These are phyloP conservation scores for Yamadazyma diddensiae DNA, from an alignment of 1,139 yeast genomes.

Conservation along the genomic window DNA sequence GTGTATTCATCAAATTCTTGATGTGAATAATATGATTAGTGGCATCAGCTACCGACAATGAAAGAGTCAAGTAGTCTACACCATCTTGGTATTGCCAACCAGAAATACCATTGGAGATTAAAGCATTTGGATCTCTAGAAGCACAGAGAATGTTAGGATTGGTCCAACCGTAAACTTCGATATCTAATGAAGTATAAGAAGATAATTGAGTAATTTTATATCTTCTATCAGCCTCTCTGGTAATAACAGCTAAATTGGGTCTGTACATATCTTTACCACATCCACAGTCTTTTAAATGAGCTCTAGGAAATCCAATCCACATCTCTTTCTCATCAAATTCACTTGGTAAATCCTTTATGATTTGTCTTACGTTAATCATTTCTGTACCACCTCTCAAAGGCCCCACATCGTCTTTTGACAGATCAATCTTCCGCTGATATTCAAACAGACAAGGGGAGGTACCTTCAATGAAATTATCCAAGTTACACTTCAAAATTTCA, in stretches of 20 bases:
- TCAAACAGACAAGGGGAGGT: slow-evolving; percentile 29
- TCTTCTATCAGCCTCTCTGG: slow-evolving; percentile 18
- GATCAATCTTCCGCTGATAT: slow-evolving; percentile 19
- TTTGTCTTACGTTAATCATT: slow-evolving; percentile 21
- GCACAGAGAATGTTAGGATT: slow-evolving; percentile 25
- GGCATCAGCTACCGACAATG: slow-evolving; percentile 36
- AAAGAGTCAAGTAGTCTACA: slow-evolving; percentile 30
- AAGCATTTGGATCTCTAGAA: slow-evolving; percentile 25
- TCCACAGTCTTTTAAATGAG: slow-evolving; percentile 45
- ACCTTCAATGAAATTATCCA: slow-evolving; percentile 17
- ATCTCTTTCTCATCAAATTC: slow-evolving; percentile 32
- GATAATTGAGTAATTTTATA: slow-evolving; percentile 32
- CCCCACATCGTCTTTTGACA: slow-evolving; percentile 24
- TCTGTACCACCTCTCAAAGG: slow-evolving; percentile 36
- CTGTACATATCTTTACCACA: slow-evolving; percentile 48
- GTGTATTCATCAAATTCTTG: slow-evolving; percentile 24
- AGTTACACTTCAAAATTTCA: slow-evolving; percentile 24
- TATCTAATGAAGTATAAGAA: slow-evolving; percentile 33
- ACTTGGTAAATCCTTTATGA: slow-evolving; percentile 9
- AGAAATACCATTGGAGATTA: slow-evolving; percentile 39
- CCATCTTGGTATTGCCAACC: slow-evolving; percentile 22
- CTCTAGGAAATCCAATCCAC: slow-evolving; percentile 51
- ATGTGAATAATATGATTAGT: slow-evolving; percentile 33
- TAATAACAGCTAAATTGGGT: slow-evolving; percentile 40
- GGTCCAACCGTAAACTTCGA: slow-evolving; percentile 32